phyloP scores from a whole-genome alignment of 371 early-diverging fungal species.

The Rhizopus sp. region DNA sequence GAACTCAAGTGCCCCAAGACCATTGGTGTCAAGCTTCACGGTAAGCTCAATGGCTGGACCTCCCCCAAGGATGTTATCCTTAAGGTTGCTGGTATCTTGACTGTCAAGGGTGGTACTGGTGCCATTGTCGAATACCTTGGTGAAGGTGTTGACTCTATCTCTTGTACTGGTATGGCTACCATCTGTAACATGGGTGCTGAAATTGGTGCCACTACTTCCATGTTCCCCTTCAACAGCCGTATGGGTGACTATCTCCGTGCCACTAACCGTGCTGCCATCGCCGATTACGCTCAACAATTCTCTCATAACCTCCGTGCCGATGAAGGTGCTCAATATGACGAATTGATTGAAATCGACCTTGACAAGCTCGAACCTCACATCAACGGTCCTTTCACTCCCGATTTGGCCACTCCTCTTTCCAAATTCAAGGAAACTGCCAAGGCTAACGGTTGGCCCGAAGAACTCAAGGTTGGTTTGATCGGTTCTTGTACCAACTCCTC shows the following conservation, averaged over 20 bases:
- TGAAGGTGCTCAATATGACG: slow-evolving; percentile 85
- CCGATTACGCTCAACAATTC: slow-evolving; percentile 69
- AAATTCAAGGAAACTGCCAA: slow-evolving; percentile 81
- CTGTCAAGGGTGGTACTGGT: slow-evolving; percentile 93
- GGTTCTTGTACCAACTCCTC: slow-evolving; percentile 97
- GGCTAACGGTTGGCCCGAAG: slow-evolving; percentile 83
- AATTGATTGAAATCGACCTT: slow-evolving; percentile 91
- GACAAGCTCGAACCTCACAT: slow-evolving; percentile 88
- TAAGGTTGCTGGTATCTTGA: slow-evolving; percentile 90
- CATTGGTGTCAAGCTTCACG: slow-evolving; percentile 88
- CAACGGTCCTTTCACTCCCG: slow-evolving; percentile 98
- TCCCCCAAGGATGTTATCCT: slow-evolving; percentile 92
- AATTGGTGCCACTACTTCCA: slow-evolving; percentile 93
- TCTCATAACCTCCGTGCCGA: slow-evolving; percentile 85
- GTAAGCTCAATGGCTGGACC: slow-evolving; percentile 91
- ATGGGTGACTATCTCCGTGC: slow-evolving; percentile 88
- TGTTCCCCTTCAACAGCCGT: slow-evolving; percentile 89
- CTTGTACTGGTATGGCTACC: slow-evolving; percentile 97
- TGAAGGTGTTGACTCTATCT: slow-evolving; percentile 86
- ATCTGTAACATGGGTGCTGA: slow-evolving; percentile 99
- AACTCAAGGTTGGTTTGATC: slow-evolving; percentile 86
- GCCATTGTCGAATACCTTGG: slow-evolving; percentile 97
- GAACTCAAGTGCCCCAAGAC: slow-evolving; percentile 95
- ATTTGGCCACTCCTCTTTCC: slow-evolving; percentile 87
- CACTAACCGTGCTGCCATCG: slow-evolving; percentile 79